Evolutionary conservation across 257 asterid genomes (phyloP), one percentile per base, ranked within the genome.

Genomic region (Osmanthus fragrans): DNA sequence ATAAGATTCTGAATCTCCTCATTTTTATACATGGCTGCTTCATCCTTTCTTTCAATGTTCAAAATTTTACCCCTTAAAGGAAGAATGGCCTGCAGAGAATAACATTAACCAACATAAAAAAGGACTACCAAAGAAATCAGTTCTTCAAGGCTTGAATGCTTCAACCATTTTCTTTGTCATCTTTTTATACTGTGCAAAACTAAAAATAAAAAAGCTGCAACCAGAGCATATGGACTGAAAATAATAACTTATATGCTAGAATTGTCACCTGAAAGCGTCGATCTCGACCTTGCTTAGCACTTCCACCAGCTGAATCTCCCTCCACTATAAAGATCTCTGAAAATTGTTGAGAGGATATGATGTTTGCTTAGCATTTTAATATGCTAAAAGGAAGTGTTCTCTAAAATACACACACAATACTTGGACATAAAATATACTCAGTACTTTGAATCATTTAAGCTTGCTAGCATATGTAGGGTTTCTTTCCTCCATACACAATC

Each of bases 301-400:
- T 96, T 84, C 99, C 99, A 77, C 99, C 99, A 68, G 99, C 99
- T 79, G 99, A 96, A 90, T 96, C 99, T 56, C 99, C 99, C 92
- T 96, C 99, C 15, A 96, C 99, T 3, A 96, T 96, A 91, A 96
- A 96, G 82, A 96, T 96, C 82, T 96, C 99, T 96, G 94, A 73
- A 82, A 72, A 33, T 73, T 34, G 73, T 77, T 9, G 36, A 79
- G 79, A 71, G 15, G 37, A 23, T 64, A 56, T 49, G 74, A 72
- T 67, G 42, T 34, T 67, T n/a, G 18, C 74, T 70, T 63, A 29
- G 60, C 19, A 27, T 47, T 40, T 12, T 10, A 45, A n/a, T 15
- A 51, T 54, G 56, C 36, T 16, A 73, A 60, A 40, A 76, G 37
- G 60, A 36, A 19, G 73, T 37, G 68, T 64, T 70, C 67, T 58